A percentile compares a stretch with the other conserved stretches of the same genome.
phyloP scores from a whole-genome alignment of 306 rosid species.

The Vigna trinervia region DNA sequence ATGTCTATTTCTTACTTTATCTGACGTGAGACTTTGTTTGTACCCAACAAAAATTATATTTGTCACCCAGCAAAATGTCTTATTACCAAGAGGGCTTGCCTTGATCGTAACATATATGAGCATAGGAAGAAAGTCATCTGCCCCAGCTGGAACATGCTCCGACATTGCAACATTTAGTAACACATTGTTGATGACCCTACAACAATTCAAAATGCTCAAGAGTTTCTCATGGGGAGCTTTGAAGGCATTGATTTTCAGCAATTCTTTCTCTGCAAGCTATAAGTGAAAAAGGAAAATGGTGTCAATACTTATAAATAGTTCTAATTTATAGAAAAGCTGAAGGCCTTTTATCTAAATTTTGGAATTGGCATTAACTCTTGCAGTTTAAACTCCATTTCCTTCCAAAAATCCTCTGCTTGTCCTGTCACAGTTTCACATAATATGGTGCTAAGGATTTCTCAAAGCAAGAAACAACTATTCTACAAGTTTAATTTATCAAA shows the following conservation, averaged over 20 bases:
- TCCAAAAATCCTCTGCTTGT: not conserved
- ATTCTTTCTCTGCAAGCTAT: slow-evolving; percentile 83
- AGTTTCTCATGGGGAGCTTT: slow-evolving; percentile 85
- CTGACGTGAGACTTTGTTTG: too few relatives aligned
- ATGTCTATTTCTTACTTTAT: too few relatives aligned
- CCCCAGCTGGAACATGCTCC: slow-evolving; percentile 73
- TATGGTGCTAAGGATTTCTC: not conserved
- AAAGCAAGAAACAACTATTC: not conserved
- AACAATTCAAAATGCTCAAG: slow-evolving; percentile 66
- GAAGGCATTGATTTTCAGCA: slow-evolving; percentile 69
- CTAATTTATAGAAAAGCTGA: not conserved
- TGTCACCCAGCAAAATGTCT: slow-evolving; percentile 48
- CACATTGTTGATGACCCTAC: slow-evolving; percentile 75
- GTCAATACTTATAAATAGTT: slow-evolving; percentile 20
- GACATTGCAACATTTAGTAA: slow-evolving; percentile 70
- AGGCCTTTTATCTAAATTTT: slow-evolving; percentile 12
- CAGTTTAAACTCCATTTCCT: not conserved
- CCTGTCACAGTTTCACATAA: not conserved
- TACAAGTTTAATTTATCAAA: not conserved
- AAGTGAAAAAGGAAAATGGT: slow-evolving; percentile 25
- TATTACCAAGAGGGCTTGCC: slow-evolving; percentile 86
- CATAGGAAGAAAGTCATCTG: slow-evolving; percentile 82
- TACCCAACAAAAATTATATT: not conserved
- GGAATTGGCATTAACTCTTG: not conserved
- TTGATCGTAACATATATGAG: slow-evolving; percentile 79